Conservation (phyloP, 805 yeast genomes). For the Debaryomyces castellii region DNA sequence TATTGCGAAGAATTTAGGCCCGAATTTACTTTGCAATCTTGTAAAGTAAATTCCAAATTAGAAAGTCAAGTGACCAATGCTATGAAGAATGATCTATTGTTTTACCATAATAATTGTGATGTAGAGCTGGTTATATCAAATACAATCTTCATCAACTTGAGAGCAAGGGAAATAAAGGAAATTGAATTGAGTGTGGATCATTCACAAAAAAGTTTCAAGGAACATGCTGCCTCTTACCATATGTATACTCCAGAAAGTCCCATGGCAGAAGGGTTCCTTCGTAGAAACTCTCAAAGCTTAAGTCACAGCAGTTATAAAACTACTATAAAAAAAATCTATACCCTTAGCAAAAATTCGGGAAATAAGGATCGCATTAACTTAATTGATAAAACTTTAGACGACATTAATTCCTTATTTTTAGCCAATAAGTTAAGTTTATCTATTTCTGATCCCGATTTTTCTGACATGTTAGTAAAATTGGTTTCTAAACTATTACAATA, state of each 20-base stretch:
- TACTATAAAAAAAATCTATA: conserved; percentile 33
- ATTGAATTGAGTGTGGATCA: conserved; percentile 38
- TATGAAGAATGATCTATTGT: conserved; percentile 54
- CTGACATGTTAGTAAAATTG: conserved; percentile 15
- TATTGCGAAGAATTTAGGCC: conserved; percentile 52
- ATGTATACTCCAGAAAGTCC: conserved; percentile 1
- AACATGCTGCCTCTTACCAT: not conserved
- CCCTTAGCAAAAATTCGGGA: conserved; percentile 33
- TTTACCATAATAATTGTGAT: conserved; percentile 37
- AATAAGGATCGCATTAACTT: conserved; percentile 24
- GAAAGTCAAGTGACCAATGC: conserved; percentile 48
- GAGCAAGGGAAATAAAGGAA: conserved; percentile 45
- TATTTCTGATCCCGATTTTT: conserved; percentile 12
- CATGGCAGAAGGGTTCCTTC: not conserved
- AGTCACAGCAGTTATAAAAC: conserved; percentile 29
- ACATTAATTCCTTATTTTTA: conserved; percentile 19
- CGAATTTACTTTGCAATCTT: conserved; percentile 54
- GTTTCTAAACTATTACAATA: conserved; percentile 10
- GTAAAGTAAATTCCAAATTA: conserved; percentile 50
- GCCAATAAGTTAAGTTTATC: conserved; percentile 4
- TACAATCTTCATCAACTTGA: conserved; percentile 41
- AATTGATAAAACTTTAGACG: conserved; percentile 28
- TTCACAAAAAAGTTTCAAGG: conserved; percentile 1
- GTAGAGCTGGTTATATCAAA: conserved; percentile 30
- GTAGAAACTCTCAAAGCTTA: conserved; percentile 3